Evolutionary conservation across 1,139 yeast species (phyloP).

Genomic region (Groenewaldozyma auringiensis): DNA sequence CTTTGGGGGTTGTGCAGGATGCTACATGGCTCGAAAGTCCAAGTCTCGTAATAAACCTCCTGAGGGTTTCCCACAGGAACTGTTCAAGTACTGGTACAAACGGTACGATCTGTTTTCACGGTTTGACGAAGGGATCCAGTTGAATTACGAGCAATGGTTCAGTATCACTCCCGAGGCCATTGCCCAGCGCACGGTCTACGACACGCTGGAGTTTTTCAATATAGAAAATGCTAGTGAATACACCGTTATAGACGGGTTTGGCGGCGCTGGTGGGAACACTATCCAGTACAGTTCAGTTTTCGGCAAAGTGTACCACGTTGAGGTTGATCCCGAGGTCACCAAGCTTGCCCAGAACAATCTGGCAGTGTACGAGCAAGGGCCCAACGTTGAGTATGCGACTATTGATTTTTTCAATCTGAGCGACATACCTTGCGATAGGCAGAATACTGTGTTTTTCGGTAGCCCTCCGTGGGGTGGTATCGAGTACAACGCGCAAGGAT

Average conservation of each 20-base stretch:
- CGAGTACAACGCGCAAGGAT: slow-evolving; percentile 39
- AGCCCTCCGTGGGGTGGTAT: slow-evolving; percentile 99
- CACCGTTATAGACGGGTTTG: slow-evolving; percentile 58
- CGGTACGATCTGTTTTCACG: slow-evolving; percentile 51
- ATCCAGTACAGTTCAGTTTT: slow-evolving; percentile 54
- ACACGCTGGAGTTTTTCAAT: slow-evolving; percentile 39
- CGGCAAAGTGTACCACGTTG: slow-evolving; percentile 52
- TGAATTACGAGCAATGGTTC: slow-evolving; percentile 78
- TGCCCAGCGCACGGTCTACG: slow-evolving; percentile 52
- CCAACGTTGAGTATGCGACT: slow-evolving; percentile 21
- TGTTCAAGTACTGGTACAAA: slow-evolving; percentile 48
- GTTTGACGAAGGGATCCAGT: slow-evolving; percentile 61
- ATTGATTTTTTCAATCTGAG: slow-evolving; percentile 19
- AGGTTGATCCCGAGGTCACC: slow-evolving; percentile 51
- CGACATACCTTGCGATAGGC: slow-evolving; percentile 13
- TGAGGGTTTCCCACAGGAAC: neutral
- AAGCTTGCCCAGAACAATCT: slow-evolving; percentile 67
- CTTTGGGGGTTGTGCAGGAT: no score
- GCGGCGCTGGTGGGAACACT: slow-evolving; percentile 95
- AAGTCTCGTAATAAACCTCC: no score
- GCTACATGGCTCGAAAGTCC: no score
- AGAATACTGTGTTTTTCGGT: slow-evolving; percentile 56
- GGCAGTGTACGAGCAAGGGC: slow-evolving; percentile 55
- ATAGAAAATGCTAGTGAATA: slow-evolving; percentile 36
- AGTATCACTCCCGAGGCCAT: slow-evolving; percentile 83